Evolutionary conservation across 2,329 filamentous ascomycete species (phyloP).

Genomic region (Diaporthe humulicola): DNA sequence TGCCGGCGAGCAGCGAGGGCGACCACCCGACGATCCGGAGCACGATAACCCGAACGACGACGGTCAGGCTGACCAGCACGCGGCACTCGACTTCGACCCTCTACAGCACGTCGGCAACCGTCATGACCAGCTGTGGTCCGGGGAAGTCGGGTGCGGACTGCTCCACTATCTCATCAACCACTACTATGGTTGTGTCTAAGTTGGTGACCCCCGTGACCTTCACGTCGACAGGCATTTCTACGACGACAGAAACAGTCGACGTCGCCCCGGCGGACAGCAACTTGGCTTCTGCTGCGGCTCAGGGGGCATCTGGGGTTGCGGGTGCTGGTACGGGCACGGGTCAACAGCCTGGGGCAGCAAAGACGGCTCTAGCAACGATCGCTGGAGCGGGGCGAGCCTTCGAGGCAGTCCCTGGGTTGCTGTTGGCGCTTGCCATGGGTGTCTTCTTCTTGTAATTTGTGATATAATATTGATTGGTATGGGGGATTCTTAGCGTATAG

Average conservation of each 20-base stretch:
- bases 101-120: background rate
- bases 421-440: background rate
- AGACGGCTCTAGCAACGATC: background rate
- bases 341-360: background rate
- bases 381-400: background rate
- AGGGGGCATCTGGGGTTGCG: slow-evolving; percentile 14
- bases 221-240: background rate
- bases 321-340: slow-evolving; percentile 7
- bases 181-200: background rate
- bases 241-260: background rate
- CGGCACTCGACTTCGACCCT: background rate
- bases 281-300: background rate
- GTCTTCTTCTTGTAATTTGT: background rate
- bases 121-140: background rate
- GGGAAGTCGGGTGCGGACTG: slow-evolving; percentile 10
- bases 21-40: background rate
- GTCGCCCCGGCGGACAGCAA: background rate
- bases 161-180: slow-evolving; percentile 10
- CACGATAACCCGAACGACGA: slow-evolving; percentile 11
- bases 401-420: background rate
- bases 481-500: background rate
- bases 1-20: no score
- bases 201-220: background rate
- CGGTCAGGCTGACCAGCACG: slow-evolving; percentile 14
- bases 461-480: no score